These are phyloP conservation scores for Thalassiosira profunda DNA, from an alignment of 108 stramenopile species.

Conservation along the genomic window DNA sequence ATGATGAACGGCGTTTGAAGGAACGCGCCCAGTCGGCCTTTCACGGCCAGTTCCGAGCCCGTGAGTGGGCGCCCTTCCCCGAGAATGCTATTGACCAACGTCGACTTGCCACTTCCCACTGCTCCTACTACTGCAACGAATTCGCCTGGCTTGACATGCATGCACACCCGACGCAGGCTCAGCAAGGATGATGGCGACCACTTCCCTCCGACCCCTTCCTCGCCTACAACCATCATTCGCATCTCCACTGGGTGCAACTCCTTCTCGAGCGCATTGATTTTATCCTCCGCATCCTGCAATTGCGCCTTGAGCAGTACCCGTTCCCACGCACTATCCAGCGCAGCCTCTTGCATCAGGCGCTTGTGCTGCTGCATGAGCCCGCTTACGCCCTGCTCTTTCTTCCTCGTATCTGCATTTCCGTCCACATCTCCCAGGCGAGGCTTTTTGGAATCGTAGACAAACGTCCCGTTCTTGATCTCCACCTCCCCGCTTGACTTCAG, in stretches of 20 bases:
- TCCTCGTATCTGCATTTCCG: background rate
- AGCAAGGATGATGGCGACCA: constrained; percentile 48
- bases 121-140: constrained; percentile 92
- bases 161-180: constrained; percentile 62
- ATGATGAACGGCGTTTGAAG: constrained; percentile 95
- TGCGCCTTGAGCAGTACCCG: constrained; percentile 67
- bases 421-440: constrained; percentile 17
- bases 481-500: constrained; percentile 48
- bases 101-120: constrained; percentile 93
- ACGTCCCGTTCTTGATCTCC: constrained; percentile 67
- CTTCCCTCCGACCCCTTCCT: constrained; percentile 17
- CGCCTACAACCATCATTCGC: background rate
- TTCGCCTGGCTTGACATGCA: constrained; percentile 69
- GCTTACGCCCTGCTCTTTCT: constrained; percentile 13
- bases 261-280: constrained; percentile 46
- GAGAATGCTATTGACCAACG: constrained; percentile 89
- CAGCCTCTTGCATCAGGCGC: constrained; percentile 35
- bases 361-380: constrained; percentile 25
- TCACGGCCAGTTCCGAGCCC: constrained; percentile 58
- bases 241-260: constrained; percentile 14
- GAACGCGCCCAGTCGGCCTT: constrained; percentile 74
- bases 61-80: constrained; percentile 80
- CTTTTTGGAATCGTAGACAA: constrained; percentile 56
- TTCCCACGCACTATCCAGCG: constrained; percentile 35
- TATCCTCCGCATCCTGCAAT: constrained; percentile 69